These are phyloP conservation scores for Ogataea allantospora DNA, from an alignment of 805 yeast genomes.

Conservation along the genomic window DNA sequence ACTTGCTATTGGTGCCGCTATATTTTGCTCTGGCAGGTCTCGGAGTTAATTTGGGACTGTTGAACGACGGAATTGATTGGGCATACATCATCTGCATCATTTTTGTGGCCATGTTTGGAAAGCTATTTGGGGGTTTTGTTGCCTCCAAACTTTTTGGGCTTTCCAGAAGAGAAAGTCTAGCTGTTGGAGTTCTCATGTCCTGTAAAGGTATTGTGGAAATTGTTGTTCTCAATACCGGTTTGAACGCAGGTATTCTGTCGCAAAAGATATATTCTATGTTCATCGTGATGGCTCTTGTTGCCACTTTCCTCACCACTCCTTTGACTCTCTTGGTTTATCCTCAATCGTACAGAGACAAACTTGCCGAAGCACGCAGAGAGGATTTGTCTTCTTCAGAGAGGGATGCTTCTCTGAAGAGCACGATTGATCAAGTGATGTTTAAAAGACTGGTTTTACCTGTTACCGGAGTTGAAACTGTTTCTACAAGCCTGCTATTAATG, in stretches of 20 bases:
- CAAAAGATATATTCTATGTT: slow-evolving; percentile 74
- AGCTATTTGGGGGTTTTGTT: slow-evolving; percentile 62
- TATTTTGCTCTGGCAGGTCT: slow-evolving; percentile 81
- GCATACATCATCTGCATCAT: slow-evolving; percentile 70
- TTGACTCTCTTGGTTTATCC: slow-evolving; percentile 64
- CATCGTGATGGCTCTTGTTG: slow-evolving; percentile 75
- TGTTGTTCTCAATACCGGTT: slow-evolving; percentile 72
- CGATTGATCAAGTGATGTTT: slow-evolving; percentile 22
- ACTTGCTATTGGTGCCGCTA: slow-evolving; percentile 67
- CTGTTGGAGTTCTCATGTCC: slow-evolving; percentile 82
- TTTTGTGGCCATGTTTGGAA: slow-evolving; percentile 64
- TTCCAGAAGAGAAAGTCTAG: slow-evolving; percentile 67
- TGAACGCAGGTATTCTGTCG: slow-evolving; percentile 65
- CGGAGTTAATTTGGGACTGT: slow-evolving; percentile 61
- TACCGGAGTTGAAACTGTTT: slow-evolving; percentile 29
- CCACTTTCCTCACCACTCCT: slow-evolving; percentile 81
- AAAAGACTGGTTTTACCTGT: slow-evolving; percentile 27
- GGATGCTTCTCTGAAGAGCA: slow-evolving; percentile 28
- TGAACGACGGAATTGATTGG: slow-evolving; percentile 72
- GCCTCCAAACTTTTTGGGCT: slow-evolving; percentile 63
- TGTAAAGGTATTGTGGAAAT: slow-evolving; percentile 88
- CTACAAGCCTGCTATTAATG: slow-evolving; percentile 30
- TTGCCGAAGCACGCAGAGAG: slow-evolving; percentile 33
- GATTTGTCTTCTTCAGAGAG: slow-evolving; percentile 21
- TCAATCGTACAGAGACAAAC: slow-evolving; percentile 52